Evolutionary conservation across 75 land plant genomes (phyloP), one percentile per base, ranked within the genome.

Genomic region (Pinus taeda): DNA sequence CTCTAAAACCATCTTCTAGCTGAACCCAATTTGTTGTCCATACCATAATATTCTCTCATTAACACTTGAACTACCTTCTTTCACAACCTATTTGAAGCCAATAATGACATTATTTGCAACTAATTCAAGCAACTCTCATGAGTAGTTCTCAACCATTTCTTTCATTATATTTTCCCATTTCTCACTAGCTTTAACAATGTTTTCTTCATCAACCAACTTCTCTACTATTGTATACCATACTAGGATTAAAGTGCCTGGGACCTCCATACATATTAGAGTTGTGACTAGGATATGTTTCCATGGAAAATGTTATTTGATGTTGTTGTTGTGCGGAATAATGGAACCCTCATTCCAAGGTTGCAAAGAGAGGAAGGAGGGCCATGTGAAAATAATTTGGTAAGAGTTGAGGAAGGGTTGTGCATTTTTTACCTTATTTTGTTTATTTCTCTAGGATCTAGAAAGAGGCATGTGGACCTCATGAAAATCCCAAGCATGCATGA

Each of bases 51-150:
- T 59, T 15, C 56, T 8, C 9, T 57, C 77, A 74, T 60, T 13
- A 4, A 79, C 37, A 7, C 12, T 63, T 7, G n/a, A 26, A 13
- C 39, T 39, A 53, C 61, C 66, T 57, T 81, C 69, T 15, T 81
- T 59, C 13, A 73, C 15, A 21, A 59, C 83, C 57, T 61, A 37
- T 59, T 72, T 67, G 26, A 81, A 81, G 9, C 75, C 75, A 67
- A 76, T 59, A 33, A 81, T 73, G 57, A 77, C 83, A 71, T 81
- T 73, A 42, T 70, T 53, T 8, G 79, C 83, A 37, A 79, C 79
- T 15, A 81, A 65, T 15, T 81, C 83, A 4, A 73, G 57, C 4
- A 81, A 75, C n/a, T 3, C 36, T 7, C 87, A 24, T 56, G 79
- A 81, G 33, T 6, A 69, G 8, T 6, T 2, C 42, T 18, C 20